Evolutionary conservation across 2,329 filamentous ascomycete species (phyloP), one percentile per base, ranked within the genome.

Genomic region (Neonectria coccinea): DNA sequence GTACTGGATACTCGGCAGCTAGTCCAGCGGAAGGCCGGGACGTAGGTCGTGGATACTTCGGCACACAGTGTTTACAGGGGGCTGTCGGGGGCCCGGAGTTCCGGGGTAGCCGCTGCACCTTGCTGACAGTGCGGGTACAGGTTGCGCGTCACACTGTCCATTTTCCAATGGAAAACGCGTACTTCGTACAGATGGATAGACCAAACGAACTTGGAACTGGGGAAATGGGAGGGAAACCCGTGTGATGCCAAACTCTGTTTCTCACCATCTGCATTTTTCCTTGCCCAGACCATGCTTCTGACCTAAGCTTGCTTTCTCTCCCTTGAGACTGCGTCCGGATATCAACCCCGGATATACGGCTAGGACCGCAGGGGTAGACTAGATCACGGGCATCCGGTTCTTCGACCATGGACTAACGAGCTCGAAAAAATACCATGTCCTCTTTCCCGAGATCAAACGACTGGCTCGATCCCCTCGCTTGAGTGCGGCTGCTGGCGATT

Each of bases 91-190:
- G 53, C 53, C 52, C 31, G 56, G 45, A 50, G 59, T 55, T 41
- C 70, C 66, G 70, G 70, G 69, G 70, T 70, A 72, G 53, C 69
- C 64, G 70, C 70, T 72, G 70, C 66, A 68, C 51, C 47, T 44
- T 33, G 29, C 56, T 63, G 48, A 47, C 58, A 59, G 65, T 62
- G 50, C 56, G 51, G 45, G 31, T 9, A 25, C 1, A 2, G 25
- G 6, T 4, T 12, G 8, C 8, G 16, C 11, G 4, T 16, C 9
- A 18, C 29, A 61, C 59, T 61, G 59, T 53, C 31, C n/a, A 18
- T 2, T 18, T 47, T 31, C 6, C 11, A 9, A 16, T 53, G 12
- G 50, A 16, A 31, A 27, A 18, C 25, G 25, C 25, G 25, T 25
- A 25, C 48, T 10, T 6, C 36, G 36, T 39, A 39, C 36, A 5